Percentiles rank a stretch among this genome's conserved stretches.
phyloP scores from a whole-genome alignment of 805 yeast genomes.

The Wickerhamiella slavikovae region DNA sequence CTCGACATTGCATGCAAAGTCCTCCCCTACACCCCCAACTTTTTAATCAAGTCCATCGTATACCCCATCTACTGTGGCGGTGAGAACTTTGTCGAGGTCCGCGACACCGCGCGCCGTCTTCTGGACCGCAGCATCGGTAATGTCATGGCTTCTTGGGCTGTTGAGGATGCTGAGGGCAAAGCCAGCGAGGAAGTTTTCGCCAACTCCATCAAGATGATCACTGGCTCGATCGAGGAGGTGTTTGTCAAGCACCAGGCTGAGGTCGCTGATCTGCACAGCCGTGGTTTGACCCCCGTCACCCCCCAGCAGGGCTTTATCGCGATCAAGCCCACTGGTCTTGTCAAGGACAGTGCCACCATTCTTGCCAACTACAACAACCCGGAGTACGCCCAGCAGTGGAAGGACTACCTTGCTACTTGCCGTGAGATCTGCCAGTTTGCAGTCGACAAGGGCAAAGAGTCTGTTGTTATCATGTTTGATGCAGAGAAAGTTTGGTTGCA shows the following conservation, averaged over 20 bases:
- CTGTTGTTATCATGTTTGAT: constrained; percentile 53
- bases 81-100: constrained; percentile 48
- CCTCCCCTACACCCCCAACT: constrained; percentile 32
- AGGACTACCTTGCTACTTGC: constrained; percentile 44
- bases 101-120: constrained; percentile 46
- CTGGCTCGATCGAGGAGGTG: constrained; percentile 43
- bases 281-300: constrained; percentile 29
- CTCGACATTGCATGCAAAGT: constrained; percentile 15
- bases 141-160: constrained; percentile 88
- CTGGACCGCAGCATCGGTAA: constrained; percentile 62
- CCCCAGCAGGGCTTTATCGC: constrained; percentile 88
- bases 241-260: constrained; percentile 35
- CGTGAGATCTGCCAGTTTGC: constrained; percentile 36
- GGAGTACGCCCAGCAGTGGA: constrained; percentile 29
- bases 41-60: constrained; percentile 47
- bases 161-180: constrained; percentile 75
- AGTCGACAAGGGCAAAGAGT: constrained; percentile 19
- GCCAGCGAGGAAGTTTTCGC: constrained; percentile 23
- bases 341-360: constrained; percentile 54
- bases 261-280: constrained; percentile 9
- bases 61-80: constrained; percentile 87
- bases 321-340: constrained; percentile 79
- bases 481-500: constrained; percentile 84
- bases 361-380: constrained; percentile 40
- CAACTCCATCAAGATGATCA: constrained; percentile 18